phyloP scores from a whole-genome alignment of 306 rosid species.

The Senna siamea region DNA sequence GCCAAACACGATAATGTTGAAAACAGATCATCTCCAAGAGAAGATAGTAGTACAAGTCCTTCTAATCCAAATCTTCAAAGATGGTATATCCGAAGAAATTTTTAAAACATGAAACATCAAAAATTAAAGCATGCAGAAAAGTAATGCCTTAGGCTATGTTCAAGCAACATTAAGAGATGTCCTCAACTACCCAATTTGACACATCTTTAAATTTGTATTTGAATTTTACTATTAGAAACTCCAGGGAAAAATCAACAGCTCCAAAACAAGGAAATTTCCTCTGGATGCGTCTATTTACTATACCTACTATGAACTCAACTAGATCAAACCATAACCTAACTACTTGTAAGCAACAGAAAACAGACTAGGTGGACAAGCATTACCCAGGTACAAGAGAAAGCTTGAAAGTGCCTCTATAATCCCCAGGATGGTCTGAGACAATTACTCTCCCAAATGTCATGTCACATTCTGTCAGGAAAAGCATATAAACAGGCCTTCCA shows the following conservation, averaged over 20 bases:
- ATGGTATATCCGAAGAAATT: conserved; percentile 2
- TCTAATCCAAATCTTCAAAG: not conserved
- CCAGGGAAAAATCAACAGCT: not conserved
- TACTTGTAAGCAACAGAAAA: not conserved
- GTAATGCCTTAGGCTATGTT: not conserved
- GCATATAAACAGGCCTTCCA: conserved; percentile 79
- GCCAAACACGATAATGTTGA: conserved; percentile 3
- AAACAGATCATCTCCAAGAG: not conserved
- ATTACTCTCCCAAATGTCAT: conserved; percentile 80
- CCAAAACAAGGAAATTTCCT: not conserved
- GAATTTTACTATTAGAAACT: too few relatives aligned
- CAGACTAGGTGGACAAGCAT: conserved; percentile 29
- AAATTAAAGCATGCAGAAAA: too few relatives aligned
- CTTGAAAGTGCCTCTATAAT: conserved; percentile 69
- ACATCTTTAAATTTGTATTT: not conserved
- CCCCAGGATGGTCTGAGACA: conserved; percentile 74
- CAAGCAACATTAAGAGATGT: conserved; percentile 11
- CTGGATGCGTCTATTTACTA: not conserved
- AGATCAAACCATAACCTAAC: not conserved
- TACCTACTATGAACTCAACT: not conserved
- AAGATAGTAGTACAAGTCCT: not conserved
- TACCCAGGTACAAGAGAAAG: conserved; percentile 91
- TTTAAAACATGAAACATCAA: not conserved
- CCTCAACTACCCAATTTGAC: conserved; percentile 11
- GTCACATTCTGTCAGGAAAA: conserved; percentile 87